Base-by-base conservation (phyloP, 2,329 filamentous ascomycete genomes). In the Pseudogymnoascus sp. region DNA sequence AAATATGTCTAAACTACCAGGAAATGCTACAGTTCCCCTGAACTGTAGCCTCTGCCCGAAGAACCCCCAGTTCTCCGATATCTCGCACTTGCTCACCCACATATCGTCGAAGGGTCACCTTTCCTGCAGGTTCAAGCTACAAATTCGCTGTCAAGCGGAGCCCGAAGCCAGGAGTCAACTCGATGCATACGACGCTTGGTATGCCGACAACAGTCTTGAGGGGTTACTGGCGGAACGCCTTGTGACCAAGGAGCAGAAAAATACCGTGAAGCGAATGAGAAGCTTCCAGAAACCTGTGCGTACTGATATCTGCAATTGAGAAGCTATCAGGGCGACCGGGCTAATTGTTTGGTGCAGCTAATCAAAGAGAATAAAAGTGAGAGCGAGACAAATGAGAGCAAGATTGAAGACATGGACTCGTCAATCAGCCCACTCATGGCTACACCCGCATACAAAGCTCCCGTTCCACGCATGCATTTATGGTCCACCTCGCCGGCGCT, bases 81-180 rank as follows among this genome's bases (percentile, higher is more conserved):
- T 92, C 49, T 96, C 93, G 36, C 93, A 97, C 75, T 80, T 97
- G 38, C 84, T 97, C 72, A 97, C 93, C 11, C 93, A 97, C 73
- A 85, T 97, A 66, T 86, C 89, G 65, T 97, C 93, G 67, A 97
- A 97, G 74, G 89, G 89, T n/a, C 93, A 97, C 74, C 79, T 97
- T 36, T 87, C 91, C 65, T 84, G 91, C 72, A 87, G 90, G 70
- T 96, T 93, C 78, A 91, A 91, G 71, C 82, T 91, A 61, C 88
- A 91, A 70, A 84, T 96, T 68, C 85, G 84, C 63, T 84, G 88
- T 63, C 82, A 85, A 62, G 81, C 84, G 53, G 89, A 96, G 65
- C 75, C 80, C n/a, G 77, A 77, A n/a, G 86, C 88, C n/a, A 80
- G 82, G 23, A 74, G 82, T 9, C 74, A 83, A 34, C 79, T 96